Base-by-base conservation (phyloP, 106 monocot species). In the Apostasia shenzhenica region DNA sequence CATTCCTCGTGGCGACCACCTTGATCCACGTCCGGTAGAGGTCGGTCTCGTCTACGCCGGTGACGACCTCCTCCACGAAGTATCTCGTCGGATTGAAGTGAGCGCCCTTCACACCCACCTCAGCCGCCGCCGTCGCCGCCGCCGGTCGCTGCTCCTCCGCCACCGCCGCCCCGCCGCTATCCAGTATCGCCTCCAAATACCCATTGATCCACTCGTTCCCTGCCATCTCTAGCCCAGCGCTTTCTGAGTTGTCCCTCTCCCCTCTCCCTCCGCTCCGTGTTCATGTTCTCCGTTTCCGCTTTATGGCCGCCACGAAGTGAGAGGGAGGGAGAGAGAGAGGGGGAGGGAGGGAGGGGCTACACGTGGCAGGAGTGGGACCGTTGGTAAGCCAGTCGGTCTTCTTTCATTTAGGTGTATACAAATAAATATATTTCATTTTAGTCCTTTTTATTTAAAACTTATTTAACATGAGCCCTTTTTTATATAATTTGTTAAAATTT, bases 161-260 rank as follows among this genome's bases (percentile, higher is more conserved):
- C 6, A 80, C 71, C 59, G 78, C 70, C 52, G 81, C 61, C 37
- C 76, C 67, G 13, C 84, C 88, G 66, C 81, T 91, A 68, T 88
- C 88, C 69, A 95, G 73, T 59, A 95, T 95, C 68, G 95, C 95
- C 86, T 95, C 91, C 82, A 95, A 54, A 67, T 95, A 95, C 61
- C 95, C 95, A 64, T 95, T 95, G 65, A 95, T 92, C 95, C 95
- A 95, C 59, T 92, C 91, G 55, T 95, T 95, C 49, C 91, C 95
- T 41, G 86, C 95, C 81, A 90, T 90, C 14, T 48, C 65, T 6
- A 48, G 41, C 41, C 12, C 5, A 8, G 8, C 62, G 26, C 26
- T 26, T 26, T 26, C 26, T 26, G 26, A 26, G 26, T 26, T 26
- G 26, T 45, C 62, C n/a, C 45, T 4, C 45, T 1, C 44, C 5